Conservation (phyloP, 2,329 filamentous ascomycete species). For the Diaporthe ilicicola region DNA sequence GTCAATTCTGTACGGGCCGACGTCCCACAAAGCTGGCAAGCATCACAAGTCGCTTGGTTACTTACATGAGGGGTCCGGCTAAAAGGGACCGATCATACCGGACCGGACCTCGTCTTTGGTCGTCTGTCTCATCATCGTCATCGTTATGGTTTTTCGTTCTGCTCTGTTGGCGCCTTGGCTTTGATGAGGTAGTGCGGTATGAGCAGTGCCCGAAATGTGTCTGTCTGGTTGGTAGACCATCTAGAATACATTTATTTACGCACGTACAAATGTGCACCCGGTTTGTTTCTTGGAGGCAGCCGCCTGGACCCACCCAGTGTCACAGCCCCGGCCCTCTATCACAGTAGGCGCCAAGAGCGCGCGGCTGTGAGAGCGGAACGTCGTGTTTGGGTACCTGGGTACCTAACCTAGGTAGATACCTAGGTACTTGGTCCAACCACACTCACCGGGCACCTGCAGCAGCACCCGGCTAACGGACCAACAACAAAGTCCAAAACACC, state of each 20-base stretch:
- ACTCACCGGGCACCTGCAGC: not conserved
- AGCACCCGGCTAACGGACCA: not conserved
- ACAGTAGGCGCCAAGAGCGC: conserved; percentile 11
- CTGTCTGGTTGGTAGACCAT: too few species aligned
- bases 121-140: not conserved
- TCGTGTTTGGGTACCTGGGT: too few species aligned
- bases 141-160: too few species aligned
- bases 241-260: too few species aligned
- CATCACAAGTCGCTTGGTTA: not conserved
- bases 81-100: not conserved
- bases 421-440: too few species aligned
- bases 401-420: too few species aligned
- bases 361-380: not conserved
- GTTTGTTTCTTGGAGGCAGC: not conserved
- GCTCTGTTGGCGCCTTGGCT: not conserved
- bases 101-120: not conserved
- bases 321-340: not conserved
- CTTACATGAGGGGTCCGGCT: not conserved
- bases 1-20: too few species aligned
- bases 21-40: not conserved
- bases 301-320: not conserved
- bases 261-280: not conserved
- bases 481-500: conserved; percentile 17
- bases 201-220: too few species aligned
- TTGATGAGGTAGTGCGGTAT: not conserved